Evolutionary conservation across 1,284 basidiomycete genomes (phyloP), one percentile per base, ranked within the genome.

Genomic region (Ceratobasidium sp.): DNA sequence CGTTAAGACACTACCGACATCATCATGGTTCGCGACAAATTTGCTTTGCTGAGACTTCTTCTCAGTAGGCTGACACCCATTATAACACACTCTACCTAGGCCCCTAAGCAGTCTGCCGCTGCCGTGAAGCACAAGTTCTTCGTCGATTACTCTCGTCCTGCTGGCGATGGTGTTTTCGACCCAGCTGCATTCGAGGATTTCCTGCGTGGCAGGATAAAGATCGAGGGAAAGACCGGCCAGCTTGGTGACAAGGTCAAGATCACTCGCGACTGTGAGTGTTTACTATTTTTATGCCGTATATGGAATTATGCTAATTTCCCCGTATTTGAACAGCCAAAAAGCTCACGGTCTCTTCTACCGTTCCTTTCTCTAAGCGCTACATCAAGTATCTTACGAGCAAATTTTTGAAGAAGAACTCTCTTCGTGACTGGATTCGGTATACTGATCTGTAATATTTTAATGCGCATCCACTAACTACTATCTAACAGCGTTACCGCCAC

Each of bases 301-400:
- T 30, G 52, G 33, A 23, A 23, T 65, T 67, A 69, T 2, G 52
- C 41, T 23, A 66, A 71, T 57, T 64, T 27, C 73, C 81, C 30
- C 78, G 27, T 60, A 62, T 16, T 75, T 92, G 89, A 46, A 44
- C 89, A 83, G 92, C 90, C 85, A 91, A 88, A 84, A 95, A 92
- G 87, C 88, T 97, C 83, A 93, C 91, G 78, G 90, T 97, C 80
- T 91, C 92, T 67, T 93, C 94, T 77, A 92, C 88, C 84, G 91
- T 96, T 83, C 91, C 94, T 73, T 93, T 97, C 87, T 97, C 96
- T 78, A 97, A 97, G 87, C 90, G 95, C 79, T 97, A 96, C 86
- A 90, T 96, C 83, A 96, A 96, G 87, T 97, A 97, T 87, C 89
- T 97, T 81, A 97, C 96, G 78, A 97, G 97, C 89, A 97, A 97